Conservation (phyloP, 805 yeast genomes). For the Yarrowia sp. region DNA sequence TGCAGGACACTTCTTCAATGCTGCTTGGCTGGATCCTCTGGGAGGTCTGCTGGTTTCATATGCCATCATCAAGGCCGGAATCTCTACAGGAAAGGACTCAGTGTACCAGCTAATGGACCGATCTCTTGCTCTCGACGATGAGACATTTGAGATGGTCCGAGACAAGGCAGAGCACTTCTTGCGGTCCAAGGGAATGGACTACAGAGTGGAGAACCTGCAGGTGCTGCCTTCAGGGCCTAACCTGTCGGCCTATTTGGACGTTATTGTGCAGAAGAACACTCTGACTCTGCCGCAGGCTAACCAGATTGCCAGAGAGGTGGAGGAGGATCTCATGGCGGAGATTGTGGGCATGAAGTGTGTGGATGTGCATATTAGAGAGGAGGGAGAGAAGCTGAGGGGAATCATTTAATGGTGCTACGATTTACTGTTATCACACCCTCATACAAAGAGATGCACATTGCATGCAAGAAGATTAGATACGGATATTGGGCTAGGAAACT, state of each 20-base stretch:
- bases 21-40: conserved; percentile 84
- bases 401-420: not conserved
- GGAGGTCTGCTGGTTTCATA: conserved; percentile 88
- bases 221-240: conserved; percentile 28
- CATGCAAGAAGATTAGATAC: too few species aligned
- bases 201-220: conserved; percentile 11
- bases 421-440: too few species aligned
- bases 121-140: conserved; percentile 25
- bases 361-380: conserved; percentile 25
- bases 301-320: conserved; percentile 8
- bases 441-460: too few species aligned
- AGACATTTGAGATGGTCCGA: conserved; percentile 24
- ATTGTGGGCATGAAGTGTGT: conserved; percentile 23
- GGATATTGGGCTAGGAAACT: too few species aligned
- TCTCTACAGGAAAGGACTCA: conserved; percentile 66
- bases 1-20: conserved; percentile 72
- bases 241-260: conserved; percentile 7
- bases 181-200: not conserved
- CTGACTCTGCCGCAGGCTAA: conserved; percentile 10
- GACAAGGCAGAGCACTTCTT: conserved; percentile 11
- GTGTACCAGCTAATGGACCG: conserved; percentile 71
- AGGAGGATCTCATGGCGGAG: not conserved
- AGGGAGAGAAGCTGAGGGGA: conserved; percentile 7
- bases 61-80: conserved; percentile 81
- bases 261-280: not conserved